phyloP scores from a whole-genome alignment of 31 red algal genomes.

The Odonthalia washingtoniensis region DNA sequence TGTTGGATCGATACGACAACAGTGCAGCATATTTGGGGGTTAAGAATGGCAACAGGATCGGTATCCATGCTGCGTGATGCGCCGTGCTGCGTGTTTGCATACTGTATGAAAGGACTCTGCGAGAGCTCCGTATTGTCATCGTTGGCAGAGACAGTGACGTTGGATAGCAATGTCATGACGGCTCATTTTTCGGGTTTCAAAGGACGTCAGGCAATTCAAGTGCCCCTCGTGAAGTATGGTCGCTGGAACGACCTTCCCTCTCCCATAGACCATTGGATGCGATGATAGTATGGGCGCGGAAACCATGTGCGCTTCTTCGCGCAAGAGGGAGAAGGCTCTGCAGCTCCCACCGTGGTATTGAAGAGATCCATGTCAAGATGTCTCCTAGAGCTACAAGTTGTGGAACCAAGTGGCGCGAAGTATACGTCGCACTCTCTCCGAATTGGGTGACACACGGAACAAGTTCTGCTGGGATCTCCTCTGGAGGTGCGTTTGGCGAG shows the following conservation, averaged over 20 bases:
- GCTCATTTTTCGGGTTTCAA: too few relatives aligned
- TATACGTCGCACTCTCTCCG: not conserved
- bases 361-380: not conserved
- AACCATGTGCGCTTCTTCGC: constrained; percentile 13
- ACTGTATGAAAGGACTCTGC: constrained; percentile 11
- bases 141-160: too few relatives aligned
- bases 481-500: constrained; percentile 24
- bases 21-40: constrained; percentile 23
- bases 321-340: not conserved
- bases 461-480: constrained; percentile 26
- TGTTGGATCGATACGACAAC: constrained; percentile 1
- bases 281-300: constrained; percentile 13
- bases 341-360: not conserved
- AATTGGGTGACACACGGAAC: constrained; percentile 30
- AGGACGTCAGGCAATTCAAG: constrained; percentile 10
- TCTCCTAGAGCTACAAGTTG: not conserved
- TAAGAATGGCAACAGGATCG: constrained; percentile 13
- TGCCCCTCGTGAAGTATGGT: not conserved
- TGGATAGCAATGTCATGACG: too few relatives aligned
- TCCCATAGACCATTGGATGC: constrained; percentile 16
- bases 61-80: not conserved
- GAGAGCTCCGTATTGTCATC: constrained; percentile 35
- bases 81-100: constrained; percentile 20
- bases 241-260: constrained; percentile 18
- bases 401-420: not conserved